Conservation (phyloP, 1,139 yeast species). For the Suhomyces choctaworum region DNA sequence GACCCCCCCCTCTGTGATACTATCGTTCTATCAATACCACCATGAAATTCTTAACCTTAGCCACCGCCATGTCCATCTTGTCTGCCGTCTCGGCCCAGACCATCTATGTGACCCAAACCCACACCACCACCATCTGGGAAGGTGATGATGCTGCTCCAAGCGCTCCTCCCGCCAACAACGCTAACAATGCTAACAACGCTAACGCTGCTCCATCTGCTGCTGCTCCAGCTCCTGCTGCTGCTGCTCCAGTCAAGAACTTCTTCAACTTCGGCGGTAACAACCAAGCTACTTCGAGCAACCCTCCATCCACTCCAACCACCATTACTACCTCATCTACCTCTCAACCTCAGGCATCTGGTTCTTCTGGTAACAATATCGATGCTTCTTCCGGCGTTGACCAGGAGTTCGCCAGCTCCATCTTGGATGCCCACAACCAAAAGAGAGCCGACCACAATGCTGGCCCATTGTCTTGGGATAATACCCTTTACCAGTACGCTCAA, state of each 20-base stretch:
- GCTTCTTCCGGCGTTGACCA: slow-evolving; percentile 24
- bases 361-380: slow-evolving; percentile 8
- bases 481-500: slow-evolving; percentile 67
- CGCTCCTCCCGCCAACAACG: slow-evolving; percentile 7
- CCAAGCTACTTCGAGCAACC: slow-evolving; percentile 1
- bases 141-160: slow-evolving; percentile 4
- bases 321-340: not conserved
- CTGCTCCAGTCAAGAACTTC: slow-evolving; percentile 1
- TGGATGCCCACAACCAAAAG: slow-evolving; percentile 65
- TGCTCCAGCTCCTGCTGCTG: slow-evolving; percentile 5
- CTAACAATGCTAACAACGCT: slow-evolving; percentile 1
- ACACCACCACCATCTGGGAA: slow-evolving; percentile 24
- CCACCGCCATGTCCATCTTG: slow-evolving; percentile 18
- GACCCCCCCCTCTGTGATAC: slow-evolving; percentile 4
- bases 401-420: slow-evolving; percentile 40
- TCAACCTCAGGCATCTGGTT: not conserved
- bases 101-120: slow-evolving; percentile 27
- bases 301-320: slow-evolving; percentile 1
- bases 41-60: slow-evolving; percentile 22
- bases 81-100: slow-evolving; percentile 23
- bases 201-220: slow-evolving; percentile 4
- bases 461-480: slow-evolving; percentile 62
- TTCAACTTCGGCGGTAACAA: not conserved
- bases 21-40: slow-evolving; percentile 3
- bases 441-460: slow-evolving; percentile 68